A percentile compares a stretch with the other conserved stretches of the same genome.
phyloP scores from a whole-genome alignment of 73 alveolate species.

The Durusdinium trenchii region DNA sequence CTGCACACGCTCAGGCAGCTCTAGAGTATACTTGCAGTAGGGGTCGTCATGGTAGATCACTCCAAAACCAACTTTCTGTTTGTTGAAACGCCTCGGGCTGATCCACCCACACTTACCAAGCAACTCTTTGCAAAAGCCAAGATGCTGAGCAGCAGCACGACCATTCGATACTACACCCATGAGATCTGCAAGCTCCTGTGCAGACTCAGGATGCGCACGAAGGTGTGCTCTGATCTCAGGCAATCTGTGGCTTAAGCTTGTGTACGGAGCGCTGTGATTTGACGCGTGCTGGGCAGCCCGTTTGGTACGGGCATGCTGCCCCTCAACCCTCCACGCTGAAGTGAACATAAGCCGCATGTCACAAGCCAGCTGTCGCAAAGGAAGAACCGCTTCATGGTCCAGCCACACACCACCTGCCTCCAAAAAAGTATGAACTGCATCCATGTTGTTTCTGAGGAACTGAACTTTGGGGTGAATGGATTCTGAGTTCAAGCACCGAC shows the following conservation, averaged over 20 bases:
- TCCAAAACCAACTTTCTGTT: background rate
- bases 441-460: background rate
- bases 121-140: background rate
- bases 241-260: slow-evolving; percentile 15
- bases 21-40: background rate
- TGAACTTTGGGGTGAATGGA: background rate
- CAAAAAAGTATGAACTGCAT: background rate
- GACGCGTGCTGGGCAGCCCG: slow-evolving; percentile 11
- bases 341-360: slow-evolving; percentile 50
- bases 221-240: slow-evolving; percentile 68
- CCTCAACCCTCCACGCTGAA: slow-evolving; percentile 60
- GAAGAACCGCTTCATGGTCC: background rate
- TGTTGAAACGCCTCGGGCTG: background rate
- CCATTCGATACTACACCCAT: slow-evolving; percentile 18
- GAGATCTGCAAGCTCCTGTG: background rate
- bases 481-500: background rate
- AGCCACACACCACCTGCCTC: slow-evolving; percentile 20
- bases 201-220: background rate
- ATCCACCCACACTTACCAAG: slow-evolving; percentile 4
- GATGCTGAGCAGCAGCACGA: slow-evolving; percentile 40
- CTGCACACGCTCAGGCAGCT: background rate
- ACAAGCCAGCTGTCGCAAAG: background rate
- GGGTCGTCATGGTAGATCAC: slow-evolving; percentile 69
- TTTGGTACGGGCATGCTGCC: slow-evolving; percentile 71
- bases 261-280: slow-evolving; percentile 28